Conservation (phyloP, 148 eudicot species). For the Spergularia bocconei region DNA sequence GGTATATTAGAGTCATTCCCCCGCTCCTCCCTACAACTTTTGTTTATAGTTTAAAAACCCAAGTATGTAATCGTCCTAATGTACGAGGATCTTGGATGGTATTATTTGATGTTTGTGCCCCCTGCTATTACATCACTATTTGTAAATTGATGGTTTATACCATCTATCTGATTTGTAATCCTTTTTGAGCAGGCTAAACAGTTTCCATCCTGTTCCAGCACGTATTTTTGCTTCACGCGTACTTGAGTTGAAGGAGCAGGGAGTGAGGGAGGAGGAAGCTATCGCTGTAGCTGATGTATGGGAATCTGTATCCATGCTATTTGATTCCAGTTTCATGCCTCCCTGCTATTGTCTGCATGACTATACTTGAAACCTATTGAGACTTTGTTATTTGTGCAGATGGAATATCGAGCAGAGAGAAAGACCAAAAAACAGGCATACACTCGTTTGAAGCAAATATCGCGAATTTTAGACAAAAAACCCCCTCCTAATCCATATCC, state of each 20-base stretch:
- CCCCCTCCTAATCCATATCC: constrained; percentile 86
- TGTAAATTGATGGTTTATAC: neutral
- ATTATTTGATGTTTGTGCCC: no score
- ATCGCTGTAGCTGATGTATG: constrained; percentile 83
- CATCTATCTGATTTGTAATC: constrained; percentile 3
- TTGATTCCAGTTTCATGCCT: constrained; percentile 1
- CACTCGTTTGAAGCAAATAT: constrained; percentile 59
- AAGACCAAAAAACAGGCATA: constrained; percentile 69
- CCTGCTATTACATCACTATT: no score
- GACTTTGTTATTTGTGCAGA: constrained; percentile 30
- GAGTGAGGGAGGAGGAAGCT: constrained; percentile 68
- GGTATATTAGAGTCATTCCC: no score
- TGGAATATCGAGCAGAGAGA: constrained; percentile 73
- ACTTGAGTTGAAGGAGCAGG: constrained; percentile 79
- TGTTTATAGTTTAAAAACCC: no score
- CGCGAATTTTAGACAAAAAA: constrained; percentile 60
- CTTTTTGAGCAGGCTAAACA: constrained; percentile 43
- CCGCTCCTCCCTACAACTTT: no score
- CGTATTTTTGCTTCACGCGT: constrained; percentile 72
- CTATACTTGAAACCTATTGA: neutral
- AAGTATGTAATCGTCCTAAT: no score
- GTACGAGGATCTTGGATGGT: no score
- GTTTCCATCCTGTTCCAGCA: constrained; percentile 67
- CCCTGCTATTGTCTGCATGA: neutral
- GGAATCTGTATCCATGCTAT: constrained; percentile 10